These are phyloP conservation scores for Coemansia sp. DNA, from an alignment of 192 early-diverging fungal species.

Conservation along the genomic window DNA sequence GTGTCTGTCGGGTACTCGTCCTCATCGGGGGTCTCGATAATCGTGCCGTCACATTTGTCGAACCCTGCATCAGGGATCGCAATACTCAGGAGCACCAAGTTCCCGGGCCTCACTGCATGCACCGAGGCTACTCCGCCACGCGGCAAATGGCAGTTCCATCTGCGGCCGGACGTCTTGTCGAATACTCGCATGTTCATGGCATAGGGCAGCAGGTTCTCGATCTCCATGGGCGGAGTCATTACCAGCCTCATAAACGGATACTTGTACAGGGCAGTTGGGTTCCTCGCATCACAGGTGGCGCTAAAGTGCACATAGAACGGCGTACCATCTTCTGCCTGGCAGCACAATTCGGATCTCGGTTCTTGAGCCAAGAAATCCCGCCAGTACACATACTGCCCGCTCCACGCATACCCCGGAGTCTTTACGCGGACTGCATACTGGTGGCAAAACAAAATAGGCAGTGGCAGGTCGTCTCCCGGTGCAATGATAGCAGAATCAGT, in stretches of 20 bases:
- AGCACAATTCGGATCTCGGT: slow-evolving; percentile 58
- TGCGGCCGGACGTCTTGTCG: slow-evolving; percentile 72
- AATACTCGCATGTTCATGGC: slow-evolving; percentile 78
- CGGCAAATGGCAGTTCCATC: slow-evolving; percentile 65
- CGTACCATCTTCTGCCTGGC: slow-evolving; percentile 45
- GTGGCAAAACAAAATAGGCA: slow-evolving; percentile 88
- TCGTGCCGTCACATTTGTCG: slow-evolving; percentile 75
- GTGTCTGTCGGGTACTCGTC: slow-evolving; percentile 82
- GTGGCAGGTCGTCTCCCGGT: slow-evolving; percentile 81
- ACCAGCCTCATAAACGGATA: slow-evolving; percentile 84
- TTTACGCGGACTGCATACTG: slow-evolving; percentile 76
- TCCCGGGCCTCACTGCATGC: slow-evolving; percentile 82
- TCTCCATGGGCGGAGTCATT: slow-evolving; percentile 76
- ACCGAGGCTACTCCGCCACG: slow-evolving; percentile 76
- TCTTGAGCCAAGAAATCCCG: slow-evolving; percentile 63
- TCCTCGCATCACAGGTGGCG: slow-evolving; percentile 36
- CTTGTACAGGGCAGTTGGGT: slow-evolving; percentile 46
- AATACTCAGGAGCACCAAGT: slow-evolving; percentile 77
- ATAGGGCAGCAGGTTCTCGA: slow-evolving; percentile 96
- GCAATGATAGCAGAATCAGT: slow-evolving; percentile 47
- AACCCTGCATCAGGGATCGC: slow-evolving; percentile 78
- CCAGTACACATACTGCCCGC: slow-evolving; percentile 79
- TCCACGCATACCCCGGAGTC: slow-evolving; percentile 86
- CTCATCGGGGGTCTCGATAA: slow-evolving; percentile 80
- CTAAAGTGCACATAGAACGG: slow-evolving; percentile 53